These are phyloP conservation scores for Gastrolobium bilobum DNA, from an alignment of 306 rosid species.

Conservation along the genomic window DNA sequence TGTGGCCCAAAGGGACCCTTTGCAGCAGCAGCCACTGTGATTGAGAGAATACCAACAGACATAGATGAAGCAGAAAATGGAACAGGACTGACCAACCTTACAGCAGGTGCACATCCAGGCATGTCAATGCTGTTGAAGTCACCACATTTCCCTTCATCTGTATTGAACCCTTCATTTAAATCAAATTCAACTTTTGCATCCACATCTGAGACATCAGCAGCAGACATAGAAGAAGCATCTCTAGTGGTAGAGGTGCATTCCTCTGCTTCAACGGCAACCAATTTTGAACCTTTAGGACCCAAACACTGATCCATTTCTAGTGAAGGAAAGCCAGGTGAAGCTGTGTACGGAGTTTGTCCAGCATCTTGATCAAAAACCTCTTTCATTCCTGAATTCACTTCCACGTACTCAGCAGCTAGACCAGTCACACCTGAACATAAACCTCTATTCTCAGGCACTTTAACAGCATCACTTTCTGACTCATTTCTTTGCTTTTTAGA, in stretches of 20 bases:
- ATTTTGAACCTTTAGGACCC: slow-evolving; percentile 51
- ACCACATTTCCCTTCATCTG: slow-evolving; percentile 67
- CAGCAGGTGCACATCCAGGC: slow-evolving; percentile 56
- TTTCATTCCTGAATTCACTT: slow-evolving; percentile 56
- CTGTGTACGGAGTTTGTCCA: slow-evolving; percentile 42
- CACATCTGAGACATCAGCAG: slow-evolving; percentile 54
- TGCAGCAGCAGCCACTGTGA: slow-evolving; percentile 81
- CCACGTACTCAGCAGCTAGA: slow-evolving; percentile 52
- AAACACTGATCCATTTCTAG: slow-evolving; percentile 61
- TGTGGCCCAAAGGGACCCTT: slow-evolving; percentile 73
- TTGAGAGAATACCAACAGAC: slow-evolving; percentile 57
- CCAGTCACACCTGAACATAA: slow-evolving; percentile 43
- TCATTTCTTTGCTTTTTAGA: slow-evolving; percentile 50
- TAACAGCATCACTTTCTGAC: slow-evolving; percentile 35
- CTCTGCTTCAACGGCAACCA: slow-evolving; percentile 55
- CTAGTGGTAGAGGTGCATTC: slow-evolving; percentile 74
- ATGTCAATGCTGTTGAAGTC: slow-evolving; percentile 50
- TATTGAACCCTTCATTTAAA: slow-evolving; percentile 77
- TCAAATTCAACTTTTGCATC: slow-evolving; percentile 73
- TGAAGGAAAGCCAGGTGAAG: slow-evolving; percentile 41
- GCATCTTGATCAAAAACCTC: slow-evolving; percentile 51
- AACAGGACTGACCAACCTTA: slow-evolving; percentile 61
- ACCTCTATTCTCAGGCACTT: slow-evolving; percentile 49
- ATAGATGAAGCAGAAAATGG: slow-evolving; percentile 62
- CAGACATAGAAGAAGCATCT: slow-evolving; percentile 64